A percentile compares a stretch with the other conserved stretches of the same genome.
phyloP scores from a whole-genome alignment of 805 yeast species.

The Komagataella kurtzmanii region DNA sequence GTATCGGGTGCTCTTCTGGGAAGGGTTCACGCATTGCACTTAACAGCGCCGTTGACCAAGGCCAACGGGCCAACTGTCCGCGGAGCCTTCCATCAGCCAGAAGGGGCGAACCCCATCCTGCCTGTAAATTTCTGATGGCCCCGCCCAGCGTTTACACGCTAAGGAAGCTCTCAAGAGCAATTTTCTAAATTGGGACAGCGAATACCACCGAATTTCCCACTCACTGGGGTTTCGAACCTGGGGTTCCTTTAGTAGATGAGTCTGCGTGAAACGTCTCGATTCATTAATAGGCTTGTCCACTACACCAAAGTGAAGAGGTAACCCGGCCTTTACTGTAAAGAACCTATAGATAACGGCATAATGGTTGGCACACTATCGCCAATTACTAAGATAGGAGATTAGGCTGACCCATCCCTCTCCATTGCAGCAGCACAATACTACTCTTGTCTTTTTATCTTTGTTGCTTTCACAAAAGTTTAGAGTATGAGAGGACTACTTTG shows the following conservation, averaged over 20 bases:
- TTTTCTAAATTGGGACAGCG: slow-evolving; percentile 11
- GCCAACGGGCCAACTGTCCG: slow-evolving; percentile 19
- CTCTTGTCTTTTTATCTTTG: background rate
- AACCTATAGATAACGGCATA: too few species aligned
- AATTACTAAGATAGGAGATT: background rate
- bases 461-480: background rate
- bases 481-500: slow-evolving; percentile 14
- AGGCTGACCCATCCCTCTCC: background rate
- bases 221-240: slow-evolving; percentile 11
- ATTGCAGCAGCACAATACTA: background rate
- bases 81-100: slow-evolving; percentile 21
- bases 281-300: slow-evolving; percentile 8
- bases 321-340: background rate
- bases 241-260: slow-evolving; percentile 18
- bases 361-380: background rate
- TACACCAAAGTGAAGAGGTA: slow-evolving; percentile 4
- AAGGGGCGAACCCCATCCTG: slow-evolving; percentile 1
- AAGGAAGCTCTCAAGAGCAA: slow-evolving; percentile 21
- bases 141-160: slow-evolving; percentile 26
- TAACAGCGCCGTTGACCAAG: slow-evolving; percentile 14
- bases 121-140: slow-evolving; percentile 19
- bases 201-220: slow-evolving; percentile 28
- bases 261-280: slow-evolving; percentile 17
- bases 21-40: slow-evolving; percentile 25
- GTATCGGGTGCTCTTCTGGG: slow-evolving; percentile 21